Evolutionary conservation across 2,329 filamentous ascomycete genomes (phyloP), one percentile per base, ranked within the genome.

Genomic region (Septoria linicola): DNA sequence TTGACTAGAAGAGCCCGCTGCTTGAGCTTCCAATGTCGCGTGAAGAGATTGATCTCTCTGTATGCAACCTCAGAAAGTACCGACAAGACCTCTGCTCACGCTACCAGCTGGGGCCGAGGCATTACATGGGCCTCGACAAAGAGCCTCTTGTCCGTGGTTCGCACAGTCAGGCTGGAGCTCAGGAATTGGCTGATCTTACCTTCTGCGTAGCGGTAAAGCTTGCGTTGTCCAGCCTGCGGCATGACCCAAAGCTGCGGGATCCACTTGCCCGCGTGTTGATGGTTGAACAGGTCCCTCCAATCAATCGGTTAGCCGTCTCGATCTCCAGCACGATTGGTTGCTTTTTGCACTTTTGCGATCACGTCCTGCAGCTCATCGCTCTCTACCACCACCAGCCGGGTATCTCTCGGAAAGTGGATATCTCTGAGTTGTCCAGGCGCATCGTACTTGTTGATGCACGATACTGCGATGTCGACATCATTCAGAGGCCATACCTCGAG

Each of bases 91-190:
- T 37, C 4, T 3, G 4, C 13, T 3, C 13, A 8, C 5, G 8
- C 19, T 20, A 8, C 17, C 21, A 14, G 10, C 6, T 30, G 8
- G 13, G 36, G 14, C 23, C 10, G 4, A 17, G 50, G 17, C 10
- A 57, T 27, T 11, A 57, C 21, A 31, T 57, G 54, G n/a, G 54
- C 54, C 39, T 57, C 54, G 3, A 53, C 21, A 34, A 48, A 57
- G 14, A 57, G 21, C 35, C 37, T 43, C 27, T 50, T 51, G n/a
- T 53, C 46, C n/a, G 6, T 43, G 13, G 13, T 32, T 19, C 50
- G 16, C 1, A 36, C 36, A 14, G 17, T 21, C 2, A 37, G 3
- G 11, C 46, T 32, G 1, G 41, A 20, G n/a, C 49, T 45, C 31
- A 57, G 17, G 35, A 51, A 57, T 27, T 48, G 42, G 20, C 25